Percentiles rank a stretch among this genome's conserved stretches.
phyloP scores from a whole-genome alignment of 1,284 basidiomycete species.

The Serendipita sp. region DNA sequence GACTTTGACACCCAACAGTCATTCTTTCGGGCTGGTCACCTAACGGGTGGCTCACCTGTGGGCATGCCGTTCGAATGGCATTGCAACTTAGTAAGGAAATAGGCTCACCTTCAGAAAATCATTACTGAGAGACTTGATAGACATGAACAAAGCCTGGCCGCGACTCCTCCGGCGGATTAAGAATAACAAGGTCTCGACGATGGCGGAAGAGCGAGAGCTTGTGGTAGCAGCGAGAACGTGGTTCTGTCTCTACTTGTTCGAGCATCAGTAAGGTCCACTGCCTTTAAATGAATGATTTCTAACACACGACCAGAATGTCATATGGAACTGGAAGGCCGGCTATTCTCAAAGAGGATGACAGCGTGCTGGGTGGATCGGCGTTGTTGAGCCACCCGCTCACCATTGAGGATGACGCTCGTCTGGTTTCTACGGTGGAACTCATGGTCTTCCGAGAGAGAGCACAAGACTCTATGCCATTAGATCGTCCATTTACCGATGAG shows the following conservation, averaged over 20 bases:
- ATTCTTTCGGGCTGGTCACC: conserved; percentile 83
- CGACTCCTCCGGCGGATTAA: conserved; percentile 61
- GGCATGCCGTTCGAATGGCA: conserved; percentile 79
- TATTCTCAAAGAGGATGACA: conserved; percentile 81
- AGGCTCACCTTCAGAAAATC: conserved; percentile 6
- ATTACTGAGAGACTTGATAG: conserved; percentile 24
- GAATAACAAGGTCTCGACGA: conserved; percentile 40
- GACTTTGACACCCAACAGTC: conserved; percentile 29
- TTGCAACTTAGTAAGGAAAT: conserved; percentile 62
- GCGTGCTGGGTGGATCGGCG: conserved; percentile 65
- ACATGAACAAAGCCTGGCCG: conserved; percentile 81
- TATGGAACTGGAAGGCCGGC: conserved; percentile 87
- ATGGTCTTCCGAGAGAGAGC: conserved; percentile 64
- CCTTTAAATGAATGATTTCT: conserved; percentile 3
- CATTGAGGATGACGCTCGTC: conserved; percentile 82
- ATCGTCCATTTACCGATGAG: conserved; percentile 50
- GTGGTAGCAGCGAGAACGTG: conserved; percentile 72
- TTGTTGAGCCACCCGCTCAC: conserved; percentile 78
- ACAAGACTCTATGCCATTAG: conserved; percentile 55
- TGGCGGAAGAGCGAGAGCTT: conserved; percentile 58
- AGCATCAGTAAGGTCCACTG: conserved; percentile 61
- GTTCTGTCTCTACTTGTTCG: conserved; percentile 84
- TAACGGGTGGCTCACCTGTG: conserved; percentile 81
- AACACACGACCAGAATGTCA: conserved; percentile 45
- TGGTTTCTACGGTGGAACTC: conserved; percentile 83